Evolutionary conservation across 331 rosid species (phyloP).

Genomic region (Spiraea crenata): DNA sequence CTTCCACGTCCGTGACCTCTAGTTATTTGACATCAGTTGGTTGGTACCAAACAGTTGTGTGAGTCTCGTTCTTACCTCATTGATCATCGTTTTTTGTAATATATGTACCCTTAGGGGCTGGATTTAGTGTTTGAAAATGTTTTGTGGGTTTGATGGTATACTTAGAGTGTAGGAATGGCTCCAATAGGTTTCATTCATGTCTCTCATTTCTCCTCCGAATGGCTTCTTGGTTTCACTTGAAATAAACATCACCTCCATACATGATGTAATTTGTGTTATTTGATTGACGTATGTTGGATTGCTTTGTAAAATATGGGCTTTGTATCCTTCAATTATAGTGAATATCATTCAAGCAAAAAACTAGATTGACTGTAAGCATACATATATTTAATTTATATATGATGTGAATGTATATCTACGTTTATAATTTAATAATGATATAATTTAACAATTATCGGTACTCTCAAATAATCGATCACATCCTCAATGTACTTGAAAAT

Average conservation of each 20-base stretch:
- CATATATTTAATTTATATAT: no score
- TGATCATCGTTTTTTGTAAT: neutral
- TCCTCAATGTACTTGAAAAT: no score
- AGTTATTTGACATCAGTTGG: neutral
- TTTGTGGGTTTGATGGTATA: neutral
- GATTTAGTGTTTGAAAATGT: neutral
- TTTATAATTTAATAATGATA: no score
- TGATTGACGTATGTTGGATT: neutral
- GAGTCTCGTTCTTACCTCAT: neutral
- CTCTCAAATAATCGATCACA: no score
- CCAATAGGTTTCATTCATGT: neutral
- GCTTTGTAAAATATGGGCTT: slow-evolving; percentile 7
- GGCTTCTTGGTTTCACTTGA: neutral
- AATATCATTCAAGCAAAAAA: no score
- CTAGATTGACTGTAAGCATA: no score
- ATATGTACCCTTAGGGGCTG: neutral
- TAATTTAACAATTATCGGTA: no score
- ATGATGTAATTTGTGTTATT: slow-evolving; percentile 8
- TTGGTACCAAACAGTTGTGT: neutral
- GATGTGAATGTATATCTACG: no score
- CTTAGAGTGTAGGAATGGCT: neutral
- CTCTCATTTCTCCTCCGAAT: neutral
- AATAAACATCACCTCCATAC: neutral
- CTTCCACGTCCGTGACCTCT: slow-evolving; percentile 82
- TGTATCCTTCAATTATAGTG: no score